Evolutionary conservation across 306 rosid species (phyloP), one percentile per base, ranked within the genome.

Genomic region (Acmispon strigosus): DNA sequence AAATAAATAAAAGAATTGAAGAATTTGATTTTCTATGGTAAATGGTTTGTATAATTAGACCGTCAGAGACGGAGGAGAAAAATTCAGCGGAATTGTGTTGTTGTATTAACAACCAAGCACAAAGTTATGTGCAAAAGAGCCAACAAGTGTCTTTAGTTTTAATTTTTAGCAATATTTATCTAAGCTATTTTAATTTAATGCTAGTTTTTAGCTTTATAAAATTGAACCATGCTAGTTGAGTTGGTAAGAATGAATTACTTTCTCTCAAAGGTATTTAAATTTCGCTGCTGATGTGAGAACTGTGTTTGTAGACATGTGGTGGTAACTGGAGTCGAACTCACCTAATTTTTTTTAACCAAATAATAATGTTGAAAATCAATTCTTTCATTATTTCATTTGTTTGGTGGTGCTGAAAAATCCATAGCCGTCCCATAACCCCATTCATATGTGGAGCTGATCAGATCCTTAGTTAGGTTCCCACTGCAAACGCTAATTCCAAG

Each of bases 371-470:
- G n/a, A n/a, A n/a, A n/a, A n/a, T n/a, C n/a, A n/a, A n/a, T n/a
- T n/a, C n/a, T n/a, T n/a, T n/a, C n/a, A n/a, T n/a, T n/a, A n/a
- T 55, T 65, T 3, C 3, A 1, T 27, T 27, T 27, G 34, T 4
- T 58, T 44, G 47, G 69, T 62, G 70, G 64, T 19, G 24, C 34
- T 13, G 8, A 75, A 45, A 65, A 62, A 54, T 67, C 42, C 39
- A 12, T 10, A 62, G 78, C 75, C 85, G 62, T 64, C 75, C 82
- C 75, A 37, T 8, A n/a, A n/a, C n/a, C n/a, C n/a, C n/a, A n/a
- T 32, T 16, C 20, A 45, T 72, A 51, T 37, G 53, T 71, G 62
- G 51, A 61, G 60, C 61, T 54, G 82, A 81, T 77, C 70, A 18
- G 50, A 69, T 77, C 85, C 20, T 18, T 20, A 14, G 49, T 5